Base-by-base conservation (phyloP, 2,329 filamentous ascomycete species). In the Chrysoporthe deuterocubensis region DNA sequence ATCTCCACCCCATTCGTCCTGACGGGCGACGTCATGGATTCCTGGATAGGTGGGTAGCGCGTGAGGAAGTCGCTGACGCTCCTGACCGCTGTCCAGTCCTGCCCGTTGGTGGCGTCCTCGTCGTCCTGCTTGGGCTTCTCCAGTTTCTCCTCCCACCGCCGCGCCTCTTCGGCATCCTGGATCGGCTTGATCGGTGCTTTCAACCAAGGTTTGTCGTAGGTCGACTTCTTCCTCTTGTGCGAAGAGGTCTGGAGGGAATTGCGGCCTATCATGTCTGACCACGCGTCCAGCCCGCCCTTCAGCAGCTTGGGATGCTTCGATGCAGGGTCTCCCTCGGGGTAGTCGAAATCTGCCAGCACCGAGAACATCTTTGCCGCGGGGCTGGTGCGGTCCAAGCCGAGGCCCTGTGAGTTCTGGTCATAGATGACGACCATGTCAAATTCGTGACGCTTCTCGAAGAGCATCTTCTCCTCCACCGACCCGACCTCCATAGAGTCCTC, bases 391-490 rank as follows among this genome's bases (percentile, higher is more conserved):
- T 67, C 71, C 18, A 63, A 67, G 86, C 79, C 73, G 85, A 96
- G 73, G 71, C 82, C 72, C 78, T 85, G 67, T 74, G 92, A 83
- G 76, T 85, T 70, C 71, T 95, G 87, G 77, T 99, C 94, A 76
- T 98, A 97, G 74, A 96, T 96, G 0, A 99, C 92, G 13, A 99
- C 87, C 54, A 97, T 80, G 72, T 98, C 94, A 73, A 92, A 97
- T 66, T 91, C 85, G 71, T 94, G 86, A 16, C 90, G 86, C 66
- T 88, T 82, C 54, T 88, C 89, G 73, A 97, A 97, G 43, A 93
- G 82, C 1, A 84, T 80, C 72, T 92, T 89, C 76, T 99, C 96
- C n/a, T 84, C 79, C n/a, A 88, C 82, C 0, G 92, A 90, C 0
- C 89, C 90, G 6, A 96, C 78, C 1, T 93, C 84, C 73, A 94